Evolutionary conservation across 257 asterid species (phyloP).

Genomic region (Petunia secreta): DNA sequence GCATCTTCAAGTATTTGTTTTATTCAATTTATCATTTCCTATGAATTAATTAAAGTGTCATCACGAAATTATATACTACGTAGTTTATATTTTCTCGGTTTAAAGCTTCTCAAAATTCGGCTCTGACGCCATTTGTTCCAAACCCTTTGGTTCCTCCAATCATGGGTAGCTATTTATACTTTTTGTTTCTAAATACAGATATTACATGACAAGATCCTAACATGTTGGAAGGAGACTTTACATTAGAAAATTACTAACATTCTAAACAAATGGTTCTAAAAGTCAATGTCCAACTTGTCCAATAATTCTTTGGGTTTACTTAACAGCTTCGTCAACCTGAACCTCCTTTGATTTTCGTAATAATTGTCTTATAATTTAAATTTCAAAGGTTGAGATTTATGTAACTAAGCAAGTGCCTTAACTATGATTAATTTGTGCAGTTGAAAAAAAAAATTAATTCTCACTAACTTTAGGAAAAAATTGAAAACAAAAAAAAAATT

Average conservation of each 20-base stretch:
- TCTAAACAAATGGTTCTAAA: background rate
- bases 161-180: background rate
- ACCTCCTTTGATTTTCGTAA: too few relatives aligned
- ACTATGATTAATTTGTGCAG: too few relatives aligned
- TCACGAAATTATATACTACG: background rate
- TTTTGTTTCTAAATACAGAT: background rate
- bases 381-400: too few relatives aligned
- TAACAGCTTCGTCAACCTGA: too few relatives aligned
- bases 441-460: too few relatives aligned
- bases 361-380: too few relatives aligned
- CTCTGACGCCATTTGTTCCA: too few relatives aligned
- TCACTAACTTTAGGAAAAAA: too few relatives aligned
- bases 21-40: background rate
- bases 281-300: background rate
- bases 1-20: background rate
- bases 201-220: conserved; percentile 1
- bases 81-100: too few relatives aligned
- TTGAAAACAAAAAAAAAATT: too few relatives aligned
- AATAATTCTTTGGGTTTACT: background rate
- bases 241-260: background rate
- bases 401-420: too few relatives aligned
- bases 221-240: background rate
- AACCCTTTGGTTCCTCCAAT: background rate
- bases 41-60: background rate
- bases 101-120: too few relatives aligned